phyloP scores from a whole-genome alignment of 352 stramenopile genomes.

The Pythium brachiatum region DNA sequence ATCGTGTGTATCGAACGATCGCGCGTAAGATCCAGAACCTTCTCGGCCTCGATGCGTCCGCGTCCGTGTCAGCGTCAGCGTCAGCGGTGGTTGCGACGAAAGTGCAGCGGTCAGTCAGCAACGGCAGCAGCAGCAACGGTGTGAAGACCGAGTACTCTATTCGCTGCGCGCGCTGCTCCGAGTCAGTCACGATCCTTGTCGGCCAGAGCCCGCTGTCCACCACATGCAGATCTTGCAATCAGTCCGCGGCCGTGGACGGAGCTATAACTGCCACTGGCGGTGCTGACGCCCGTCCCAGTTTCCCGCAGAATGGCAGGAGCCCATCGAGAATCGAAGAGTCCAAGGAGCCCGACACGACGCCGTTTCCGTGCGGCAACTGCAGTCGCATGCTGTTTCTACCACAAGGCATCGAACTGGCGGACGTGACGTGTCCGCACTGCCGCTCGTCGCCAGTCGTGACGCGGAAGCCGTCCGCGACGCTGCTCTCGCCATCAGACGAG shows the following conservation, averaged over 20 bases:
- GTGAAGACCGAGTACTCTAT: slow-evolving; percentile 28
- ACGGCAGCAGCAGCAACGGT: neutral
- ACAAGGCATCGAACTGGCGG: slow-evolving; percentile 32
- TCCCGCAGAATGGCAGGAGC: neutral
- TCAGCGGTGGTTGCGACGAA: neutral
- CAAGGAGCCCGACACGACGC: slow-evolving; percentile 2
- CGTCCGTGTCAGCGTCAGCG: neutral
- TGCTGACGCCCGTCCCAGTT: too few species aligned
- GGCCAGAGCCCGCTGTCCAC: slow-evolving; percentile 31
- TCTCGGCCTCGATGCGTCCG: slow-evolving; percentile 39
- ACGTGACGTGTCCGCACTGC: slow-evolving; percentile 72
- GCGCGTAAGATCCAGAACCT: slow-evolving; percentile 39
- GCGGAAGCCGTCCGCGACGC: neutral
- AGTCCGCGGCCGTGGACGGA: neutral
- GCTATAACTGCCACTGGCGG: neutral
- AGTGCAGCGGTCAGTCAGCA: slow-evolving; percentile 14
- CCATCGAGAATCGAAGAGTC: neutral
- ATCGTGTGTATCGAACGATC: slow-evolving; percentile 37
- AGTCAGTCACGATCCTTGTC: slow-evolving; percentile 42
- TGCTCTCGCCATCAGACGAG: slow-evolving; percentile 22
- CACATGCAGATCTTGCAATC: slow-evolving; percentile 22
- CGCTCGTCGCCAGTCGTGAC: slow-evolving; percentile 50
- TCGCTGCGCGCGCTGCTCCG: slow-evolving; percentile 57
- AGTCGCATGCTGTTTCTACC: slow-evolving; percentile 45
- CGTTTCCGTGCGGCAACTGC: slow-evolving; percentile 54